Conservation (phyloP, 148 eudicot species). For the Cornus kousa region DNA sequence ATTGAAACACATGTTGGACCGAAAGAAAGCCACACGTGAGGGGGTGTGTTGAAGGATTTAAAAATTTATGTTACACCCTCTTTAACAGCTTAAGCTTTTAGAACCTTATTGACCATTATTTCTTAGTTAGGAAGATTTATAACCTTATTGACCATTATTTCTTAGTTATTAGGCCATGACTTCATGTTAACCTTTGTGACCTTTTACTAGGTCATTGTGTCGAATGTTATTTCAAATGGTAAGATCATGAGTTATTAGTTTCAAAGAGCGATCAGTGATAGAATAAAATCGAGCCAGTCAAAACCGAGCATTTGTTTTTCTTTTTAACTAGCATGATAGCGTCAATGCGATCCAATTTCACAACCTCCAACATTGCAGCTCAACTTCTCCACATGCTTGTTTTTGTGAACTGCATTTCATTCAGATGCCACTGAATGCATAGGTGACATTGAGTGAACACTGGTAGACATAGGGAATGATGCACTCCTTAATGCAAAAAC, state of each 20-base stretch:
- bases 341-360: neutral
- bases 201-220: neutral
- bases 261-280: neutral
- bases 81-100: too few species aligned
- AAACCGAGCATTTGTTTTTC: neutral
- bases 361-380: neutral
- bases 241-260: neutral
- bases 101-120: neutral
- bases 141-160: neutral
- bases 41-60: too few species aligned
- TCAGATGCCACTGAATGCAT: neutral
- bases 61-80: too few species aligned
- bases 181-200: neutral
- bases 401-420: neutral
- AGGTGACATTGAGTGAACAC: neutral
- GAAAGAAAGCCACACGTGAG: too few species aligned
- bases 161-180: too few species aligned
- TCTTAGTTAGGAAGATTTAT: neutral
- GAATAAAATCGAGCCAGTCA: neutral
- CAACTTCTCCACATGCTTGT: neutral
- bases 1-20: too few species aligned
- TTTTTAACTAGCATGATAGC: too few species aligned
- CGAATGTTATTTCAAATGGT: neutral
- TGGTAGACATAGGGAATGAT: neutral
- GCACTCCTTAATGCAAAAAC: neutral